Percentiles rank a stretch among this genome's conserved stretches.
phyloP scores from a whole-genome alignment of 2,329 filamentous ascomycete genomes.

The Alternaria atra region DNA sequence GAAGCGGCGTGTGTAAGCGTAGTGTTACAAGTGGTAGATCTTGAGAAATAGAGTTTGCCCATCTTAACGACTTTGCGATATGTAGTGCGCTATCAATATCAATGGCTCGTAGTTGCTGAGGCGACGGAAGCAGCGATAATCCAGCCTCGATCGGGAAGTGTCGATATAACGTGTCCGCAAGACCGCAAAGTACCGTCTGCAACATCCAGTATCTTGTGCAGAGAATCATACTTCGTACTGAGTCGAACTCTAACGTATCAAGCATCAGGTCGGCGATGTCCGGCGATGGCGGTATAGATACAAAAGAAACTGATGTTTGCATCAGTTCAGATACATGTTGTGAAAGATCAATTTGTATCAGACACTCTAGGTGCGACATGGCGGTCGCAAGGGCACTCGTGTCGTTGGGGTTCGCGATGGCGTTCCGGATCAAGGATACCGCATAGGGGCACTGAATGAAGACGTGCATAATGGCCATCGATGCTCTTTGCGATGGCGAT shows the following conservation, averaged over 20 bases:
- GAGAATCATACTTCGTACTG: constrained; percentile 32
- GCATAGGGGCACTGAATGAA: constrained; percentile 41
- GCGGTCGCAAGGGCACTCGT: constrained; percentile 28
- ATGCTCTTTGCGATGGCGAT: constrained; percentile 29
- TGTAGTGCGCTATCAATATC: constrained; percentile 33
- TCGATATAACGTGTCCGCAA: constrained; percentile 35
- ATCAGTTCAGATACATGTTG: constrained; percentile 28
- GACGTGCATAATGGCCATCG: constrained; percentile 41
- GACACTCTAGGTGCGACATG: constrained; percentile 31
- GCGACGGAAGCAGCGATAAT: constrained; percentile 29
- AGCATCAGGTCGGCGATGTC: constrained; percentile 34
- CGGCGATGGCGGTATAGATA: constrained; percentile 17
- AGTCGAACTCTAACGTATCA: constrained; percentile 31
- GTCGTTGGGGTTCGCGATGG: constrained; percentile 30
- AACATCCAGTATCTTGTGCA: constrained; percentile 43
- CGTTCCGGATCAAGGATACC: constrained; percentile 31
- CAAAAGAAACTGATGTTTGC: constrained; percentile 19
- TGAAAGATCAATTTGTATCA: constrained; percentile 31
- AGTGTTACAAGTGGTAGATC: constrained; percentile 37
- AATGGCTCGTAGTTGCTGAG: constrained; percentile 18
- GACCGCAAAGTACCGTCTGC: constrained; percentile 32
- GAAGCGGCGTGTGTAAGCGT: constrained; percentile 40
- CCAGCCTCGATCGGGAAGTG: constrained; percentile 30
- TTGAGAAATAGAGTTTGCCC: constrained; percentile 29
- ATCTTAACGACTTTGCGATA: constrained; percentile 34